Percentiles rank a stretch among this genome's conserved stretches.
These are phyloP conservation scores for Trichoderma orchidacearum DNA, from an alignment of 495 filamentous ascomycete genomes.

Conservation along the genomic window DNA sequence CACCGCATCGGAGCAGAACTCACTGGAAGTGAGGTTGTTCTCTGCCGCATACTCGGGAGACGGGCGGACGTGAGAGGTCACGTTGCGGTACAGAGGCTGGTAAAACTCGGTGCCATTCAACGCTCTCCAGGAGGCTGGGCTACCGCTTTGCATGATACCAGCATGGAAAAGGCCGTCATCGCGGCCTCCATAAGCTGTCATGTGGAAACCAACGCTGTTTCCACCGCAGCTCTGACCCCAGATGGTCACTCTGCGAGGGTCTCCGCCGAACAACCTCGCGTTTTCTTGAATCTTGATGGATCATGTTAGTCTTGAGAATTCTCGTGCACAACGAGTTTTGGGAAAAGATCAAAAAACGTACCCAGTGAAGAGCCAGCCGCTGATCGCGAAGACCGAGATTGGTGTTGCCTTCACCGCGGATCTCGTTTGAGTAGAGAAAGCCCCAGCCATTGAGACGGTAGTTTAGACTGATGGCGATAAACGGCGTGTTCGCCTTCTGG, in stretches of 20 bases:
- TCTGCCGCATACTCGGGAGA: neutral
- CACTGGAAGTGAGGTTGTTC: too few species aligned
- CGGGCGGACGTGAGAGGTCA: neutral
- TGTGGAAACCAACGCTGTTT: constrained; percentile 42
- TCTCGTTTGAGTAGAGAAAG: constrained; percentile 20
- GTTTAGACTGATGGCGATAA: constrained; percentile 17
- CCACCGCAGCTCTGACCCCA: constrained; percentile 28
- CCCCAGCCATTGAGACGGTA: constrained; percentile 39
- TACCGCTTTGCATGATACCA: constrained; percentile 44
- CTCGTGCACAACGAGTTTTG: too few species aligned
- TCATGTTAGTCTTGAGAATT: too few species aligned
- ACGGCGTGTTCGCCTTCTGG: constrained; percentile 19
- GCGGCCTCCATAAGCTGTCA: constrained; percentile 40
- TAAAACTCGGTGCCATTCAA: too few species aligned
- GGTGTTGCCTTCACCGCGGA: neutral
- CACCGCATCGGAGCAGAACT: neutral
- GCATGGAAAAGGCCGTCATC: constrained; percentile 39
- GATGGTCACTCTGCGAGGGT: constrained; percentile 27
- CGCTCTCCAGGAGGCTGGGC: too few species aligned
- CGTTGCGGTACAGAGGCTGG: neutral
- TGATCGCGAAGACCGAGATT: constrained; percentile 49
- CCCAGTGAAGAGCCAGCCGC: constrained; percentile 47
- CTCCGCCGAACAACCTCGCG: constrained; percentile 23
- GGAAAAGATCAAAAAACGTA: too few species aligned
- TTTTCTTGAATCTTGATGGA: too few species aligned